Evolutionary conservation across 257 asterid genomes (phyloP), one percentile per base, ranked within the genome.

Genomic region (Penstemon eatonii): DNA sequence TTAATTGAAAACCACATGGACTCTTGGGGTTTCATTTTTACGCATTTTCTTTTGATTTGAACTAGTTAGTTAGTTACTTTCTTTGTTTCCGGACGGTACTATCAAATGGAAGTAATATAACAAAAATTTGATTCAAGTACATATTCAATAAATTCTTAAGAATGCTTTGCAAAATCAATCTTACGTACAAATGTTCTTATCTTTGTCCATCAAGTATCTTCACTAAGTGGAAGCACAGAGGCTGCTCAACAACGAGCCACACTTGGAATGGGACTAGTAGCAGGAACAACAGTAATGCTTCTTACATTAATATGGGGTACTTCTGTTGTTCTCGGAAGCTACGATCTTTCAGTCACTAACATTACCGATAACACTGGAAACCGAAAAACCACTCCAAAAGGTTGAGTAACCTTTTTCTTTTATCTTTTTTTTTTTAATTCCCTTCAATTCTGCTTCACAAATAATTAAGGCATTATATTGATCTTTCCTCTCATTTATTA

Each of bases 221-320:
- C 82, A 8, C 78, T 87, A 11, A 66, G 82, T 66, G 88, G 85
- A 45, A 60, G 75, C 0, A 41, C 13, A 42, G 88, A 81, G 65
- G 85, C 82, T 3, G 95, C 95, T 56, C 88, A 85, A 67, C 79
- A 75, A 50, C 78, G 84, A 25, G 86, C 82, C 42, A 75, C 79
- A 4, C 60, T 85, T 50, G 87, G 87, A 7, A 81, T 87, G 89
- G 95, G 95, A 33, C 57, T 87, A 69, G 83, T 87, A 1, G 85
- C 91, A 0, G 95, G 95, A 49, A 79, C 91, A 12, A 75, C 95
- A 1, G 84, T 83, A 7, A 79, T 87, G 89, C 80, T 75, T 56
- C 76, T 87, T 13, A 85, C 95, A 3, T 54, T 87, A 60, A 57
- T 87, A 36, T 87, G 91, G 95, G 95, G 95, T 4, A 6, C 56